A percentile compares a stretch with the other conserved stretches of the same genome.
phyloP scores from a whole-genome alignment of 179 eudicot species.

The Vitellaria paradoxa region DNA sequence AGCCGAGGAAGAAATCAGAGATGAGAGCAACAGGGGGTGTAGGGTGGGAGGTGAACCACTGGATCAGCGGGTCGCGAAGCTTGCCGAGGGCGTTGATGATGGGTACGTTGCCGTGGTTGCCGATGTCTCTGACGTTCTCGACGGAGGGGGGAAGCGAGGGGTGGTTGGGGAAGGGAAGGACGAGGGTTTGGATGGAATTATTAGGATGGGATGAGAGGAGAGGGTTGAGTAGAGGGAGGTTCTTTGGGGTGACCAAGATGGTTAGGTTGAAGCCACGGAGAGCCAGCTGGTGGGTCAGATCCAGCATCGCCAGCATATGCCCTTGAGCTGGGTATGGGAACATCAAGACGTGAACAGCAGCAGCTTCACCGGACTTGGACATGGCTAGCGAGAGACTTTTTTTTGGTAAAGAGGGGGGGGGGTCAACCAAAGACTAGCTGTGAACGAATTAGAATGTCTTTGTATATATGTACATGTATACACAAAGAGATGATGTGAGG shows the following conservation, averaged over 20 bases:
- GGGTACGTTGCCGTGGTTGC: conserved; percentile 41
- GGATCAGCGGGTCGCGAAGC: conserved; percentile 42
- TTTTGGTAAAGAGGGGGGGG: not conserved
- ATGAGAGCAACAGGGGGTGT: conserved; percentile 57
- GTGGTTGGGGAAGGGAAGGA: conserved; percentile 63
- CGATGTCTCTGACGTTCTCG: conserved; percentile 54
- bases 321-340: conserved; percentile 92
- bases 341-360: conserved; percentile 39
- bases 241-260: conserved; percentile 66
- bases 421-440: too few relatives aligned
- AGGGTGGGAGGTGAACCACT: conserved; percentile 53
- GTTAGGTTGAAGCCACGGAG: conserved; percentile 48
- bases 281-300: conserved; percentile 59
- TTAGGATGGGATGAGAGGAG: conserved; percentile 47
- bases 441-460: too few relatives aligned
- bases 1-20: conserved; percentile 81
- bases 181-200: conserved; percentile 37
- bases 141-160: conserved; percentile 50
- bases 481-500: too few relatives aligned
- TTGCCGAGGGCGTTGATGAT: conserved; percentile 40
- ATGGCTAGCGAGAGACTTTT: not conserved
- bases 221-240: conserved; percentile 50
- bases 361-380: conserved; percentile 9
- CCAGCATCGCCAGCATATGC: conserved; percentile 65
- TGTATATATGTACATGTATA: too few relatives aligned